Percentiles rank a stretch among this genome's conserved stretches.
Conservation (phyloP, 2,329 filamentous ascomycete genomes). For the Colletotrichum horii region DNA sequence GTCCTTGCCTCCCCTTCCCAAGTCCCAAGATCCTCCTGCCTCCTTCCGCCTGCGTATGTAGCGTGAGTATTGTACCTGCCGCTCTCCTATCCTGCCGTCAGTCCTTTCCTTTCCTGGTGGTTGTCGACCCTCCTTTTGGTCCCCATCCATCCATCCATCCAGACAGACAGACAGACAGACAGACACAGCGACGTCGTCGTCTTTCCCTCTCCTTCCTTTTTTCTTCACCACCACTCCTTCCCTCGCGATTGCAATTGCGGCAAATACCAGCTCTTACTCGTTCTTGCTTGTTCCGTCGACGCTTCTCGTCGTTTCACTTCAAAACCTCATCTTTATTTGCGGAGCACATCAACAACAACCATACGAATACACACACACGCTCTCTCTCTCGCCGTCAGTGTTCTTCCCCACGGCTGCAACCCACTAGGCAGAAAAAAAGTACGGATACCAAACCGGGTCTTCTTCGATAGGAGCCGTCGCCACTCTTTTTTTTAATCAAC, state of each 20-base stretch:
- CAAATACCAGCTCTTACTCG: background rate
- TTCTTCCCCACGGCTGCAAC: background rate
- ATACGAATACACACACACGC: background rate
- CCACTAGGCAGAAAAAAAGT: constrained; percentile 19
- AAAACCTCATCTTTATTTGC: background rate
- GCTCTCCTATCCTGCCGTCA: background rate
- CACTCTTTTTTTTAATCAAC: constrained; percentile 35
- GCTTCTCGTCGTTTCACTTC: constrained; percentile 3
- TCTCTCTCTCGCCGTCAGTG: background rate
- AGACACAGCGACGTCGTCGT: background rate
- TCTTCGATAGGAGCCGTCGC: constrained; percentile 42
- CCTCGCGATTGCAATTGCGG: background rate
- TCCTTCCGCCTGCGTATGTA: background rate
- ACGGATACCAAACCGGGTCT: constrained; percentile 11
- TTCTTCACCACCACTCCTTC: background rate
- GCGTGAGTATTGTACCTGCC: background rate
- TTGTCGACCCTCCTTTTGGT: constrained; percentile 1
- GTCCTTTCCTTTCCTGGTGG: background rate
- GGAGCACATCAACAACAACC: background rate
- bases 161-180: too few relatives aligned
- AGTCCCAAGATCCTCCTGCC: background rate
- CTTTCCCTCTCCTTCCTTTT: background rate
- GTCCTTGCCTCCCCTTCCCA: background rate
- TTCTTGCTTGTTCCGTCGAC: background rate
- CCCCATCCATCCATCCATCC: background rate